These are phyloP conservation scores for Steccherinum ochraceum DNA, from an alignment of 768 basidiomycete genomes.

Conservation along the genomic window DNA sequence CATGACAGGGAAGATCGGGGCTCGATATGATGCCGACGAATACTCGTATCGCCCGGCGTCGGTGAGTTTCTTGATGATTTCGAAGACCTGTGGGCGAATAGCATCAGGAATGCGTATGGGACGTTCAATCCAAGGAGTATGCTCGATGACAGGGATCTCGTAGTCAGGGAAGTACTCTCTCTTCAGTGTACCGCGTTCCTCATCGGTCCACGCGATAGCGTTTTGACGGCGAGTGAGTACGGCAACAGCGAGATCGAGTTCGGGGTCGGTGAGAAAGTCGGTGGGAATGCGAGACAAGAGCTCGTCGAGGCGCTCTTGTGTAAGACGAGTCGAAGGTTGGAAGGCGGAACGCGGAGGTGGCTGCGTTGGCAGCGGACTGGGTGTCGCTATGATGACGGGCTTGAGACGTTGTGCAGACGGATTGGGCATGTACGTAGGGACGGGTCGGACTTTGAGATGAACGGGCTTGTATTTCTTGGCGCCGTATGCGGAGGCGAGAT, in stretches of 20 bases:
- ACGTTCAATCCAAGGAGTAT: conserved; percentile 25
- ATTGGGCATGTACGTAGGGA: conserved; percentile 21
- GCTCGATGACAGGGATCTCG: conserved; percentile 26
- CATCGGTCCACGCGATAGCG: conserved; percentile 20
- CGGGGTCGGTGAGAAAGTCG: conserved; percentile 1
- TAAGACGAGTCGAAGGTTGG: conserved; percentile 5
- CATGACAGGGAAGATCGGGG: conserved; percentile 9
- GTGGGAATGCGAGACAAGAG: conserved; percentile 14
- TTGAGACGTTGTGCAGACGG: conserved; percentile 8
- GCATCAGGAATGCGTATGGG: conserved; percentile 15
- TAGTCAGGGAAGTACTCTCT: conserved; percentile 27
- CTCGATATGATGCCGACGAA: conserved; percentile 15
- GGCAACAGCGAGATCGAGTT: conserved; percentile 13
- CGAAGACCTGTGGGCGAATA: background rate
- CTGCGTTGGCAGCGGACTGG: conserved; percentile 7
- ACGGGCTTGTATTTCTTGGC: conserved; percentile 25
- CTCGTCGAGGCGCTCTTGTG: conserved; percentile 7
- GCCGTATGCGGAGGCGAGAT: too few species aligned
- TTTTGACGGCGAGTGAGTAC: conserved; percentile 10
- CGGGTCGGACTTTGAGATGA: conserved; percentile 20
- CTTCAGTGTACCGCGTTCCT: conserved; percentile 26
- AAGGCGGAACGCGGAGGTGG: conserved; percentile 8
- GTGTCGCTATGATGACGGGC: conserved; percentile 6
- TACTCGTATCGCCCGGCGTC: conserved; percentile 13
- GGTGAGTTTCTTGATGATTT: conserved; percentile 2